Percentiles rank a stretch among this genome's conserved stretches.
Evolutionary conservation across 108 stramenopile genomes (phyloP).

Genomic region (Skeletonema potamos): DNA sequence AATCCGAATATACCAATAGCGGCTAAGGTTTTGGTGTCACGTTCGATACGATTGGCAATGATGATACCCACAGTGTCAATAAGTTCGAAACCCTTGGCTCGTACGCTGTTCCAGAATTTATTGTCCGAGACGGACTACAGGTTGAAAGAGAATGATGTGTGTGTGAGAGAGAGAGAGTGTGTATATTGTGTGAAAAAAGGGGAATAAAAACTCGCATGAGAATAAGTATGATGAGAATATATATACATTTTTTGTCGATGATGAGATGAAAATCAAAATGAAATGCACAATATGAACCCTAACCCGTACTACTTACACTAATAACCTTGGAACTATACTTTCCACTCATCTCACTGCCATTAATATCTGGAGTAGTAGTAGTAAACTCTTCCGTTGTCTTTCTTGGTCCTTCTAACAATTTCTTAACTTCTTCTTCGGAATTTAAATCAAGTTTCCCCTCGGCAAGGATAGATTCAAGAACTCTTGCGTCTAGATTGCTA

Average conservation of each 20-base stretch:
- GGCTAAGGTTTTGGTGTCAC: constrained; percentile 56
- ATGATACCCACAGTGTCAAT: constrained; percentile 71
- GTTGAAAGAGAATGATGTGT: constrained; percentile 4
- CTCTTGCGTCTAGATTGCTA: constrained; percentile 69
- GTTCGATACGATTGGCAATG: constrained; percentile 73
- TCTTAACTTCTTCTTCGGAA: constrained; percentile 63
- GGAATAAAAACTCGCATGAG: no score
- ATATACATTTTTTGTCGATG: no score
- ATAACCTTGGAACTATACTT: constrained; percentile 44
- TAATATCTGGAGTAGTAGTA: not conserved
- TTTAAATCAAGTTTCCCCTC: constrained; percentile 65
- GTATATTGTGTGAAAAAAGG: no score
- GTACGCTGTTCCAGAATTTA: constrained; percentile 72
- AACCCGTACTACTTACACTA: constrained; percentile 41
- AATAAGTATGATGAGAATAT: no score
- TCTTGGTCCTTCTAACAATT: constrained; percentile 61
- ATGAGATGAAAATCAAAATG: not conserved
- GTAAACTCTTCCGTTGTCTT: constrained; percentile 3
- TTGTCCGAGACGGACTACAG: constrained; percentile 54
- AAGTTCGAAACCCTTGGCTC: constrained; percentile 57
- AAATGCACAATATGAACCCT: no score
- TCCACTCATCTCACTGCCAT: constrained; percentile 3
- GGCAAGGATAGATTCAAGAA: constrained; percentile 68
- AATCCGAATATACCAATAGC: constrained; percentile 73
- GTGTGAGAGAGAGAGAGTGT: no score